Conservation (phyloP, 2,329 filamentous ascomycete species). For the Fusarium austroafricanum region DNA sequence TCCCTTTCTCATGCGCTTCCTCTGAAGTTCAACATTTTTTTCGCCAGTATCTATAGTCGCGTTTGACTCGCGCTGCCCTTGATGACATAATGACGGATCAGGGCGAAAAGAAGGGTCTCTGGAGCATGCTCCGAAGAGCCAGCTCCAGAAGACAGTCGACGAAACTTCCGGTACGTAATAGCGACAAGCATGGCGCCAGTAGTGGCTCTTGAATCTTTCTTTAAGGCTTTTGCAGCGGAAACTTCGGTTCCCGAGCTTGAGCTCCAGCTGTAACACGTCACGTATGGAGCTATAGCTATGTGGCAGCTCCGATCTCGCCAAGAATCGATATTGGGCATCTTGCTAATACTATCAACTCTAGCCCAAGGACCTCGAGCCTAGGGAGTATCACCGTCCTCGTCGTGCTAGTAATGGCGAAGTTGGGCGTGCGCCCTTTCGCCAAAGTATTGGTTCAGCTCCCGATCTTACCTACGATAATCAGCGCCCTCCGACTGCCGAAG, state of each 20-base stretch:
- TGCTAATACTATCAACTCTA: constrained; percentile 23
- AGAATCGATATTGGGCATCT: constrained; percentile 3
- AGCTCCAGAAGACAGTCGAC: constrained; percentile 50
- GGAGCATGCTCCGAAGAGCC: constrained; percentile 62
- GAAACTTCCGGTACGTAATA: constrained; percentile 40
- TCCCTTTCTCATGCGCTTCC: constrained; percentile 5
- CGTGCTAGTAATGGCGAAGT: constrained; percentile 36
- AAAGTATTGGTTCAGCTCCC: constrained; percentile 54
- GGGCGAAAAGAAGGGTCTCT: constrained; percentile 57
- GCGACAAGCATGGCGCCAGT: neutral
- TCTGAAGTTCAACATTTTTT: neutral
- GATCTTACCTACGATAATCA: constrained; percentile 40
- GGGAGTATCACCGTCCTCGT: constrained; percentile 37
- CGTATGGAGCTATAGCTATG: constrained; percentile 21
- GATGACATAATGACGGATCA: constrained; percentile 51
- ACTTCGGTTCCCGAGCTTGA: constrained; percentile 16
- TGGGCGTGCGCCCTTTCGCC: constrained; percentile 21
- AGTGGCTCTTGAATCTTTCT: neutral
- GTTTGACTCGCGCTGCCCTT: constrained; percentile 22
- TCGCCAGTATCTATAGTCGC: constrained; percentile 22
- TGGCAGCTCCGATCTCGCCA: constrained; percentile 19
- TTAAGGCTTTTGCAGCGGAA: neutral
- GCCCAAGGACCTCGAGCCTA: constrained; percentile 33
- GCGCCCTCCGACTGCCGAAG: constrained; percentile 35
- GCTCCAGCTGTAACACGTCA: constrained; percentile 14